These are phyloP conservation scores for Euphorbia schlechtendalii DNA, from an alignment of 441 rosid genomes.

Conservation along the genomic window DNA sequence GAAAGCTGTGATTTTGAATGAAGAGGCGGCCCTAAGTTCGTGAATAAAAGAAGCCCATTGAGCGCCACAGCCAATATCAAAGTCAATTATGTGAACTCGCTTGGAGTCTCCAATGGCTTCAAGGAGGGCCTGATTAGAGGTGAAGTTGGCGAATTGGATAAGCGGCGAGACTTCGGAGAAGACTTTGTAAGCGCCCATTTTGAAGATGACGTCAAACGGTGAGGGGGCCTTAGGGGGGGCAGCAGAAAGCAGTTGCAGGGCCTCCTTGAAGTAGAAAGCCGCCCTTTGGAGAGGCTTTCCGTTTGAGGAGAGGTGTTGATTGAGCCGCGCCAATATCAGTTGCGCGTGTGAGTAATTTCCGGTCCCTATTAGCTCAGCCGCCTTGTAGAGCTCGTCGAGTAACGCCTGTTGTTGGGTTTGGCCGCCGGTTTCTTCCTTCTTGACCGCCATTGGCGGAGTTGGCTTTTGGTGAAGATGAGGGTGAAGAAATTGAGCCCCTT, in stretches of 20 bases:
- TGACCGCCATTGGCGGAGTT: slow-evolving; percentile 22
- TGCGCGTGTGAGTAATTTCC: slow-evolving; percentile 82
- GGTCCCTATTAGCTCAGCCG: slow-evolving; percentile 52
- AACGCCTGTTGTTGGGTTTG: slow-evolving; percentile 32
- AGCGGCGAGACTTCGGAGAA: slow-evolving; percentile 61
- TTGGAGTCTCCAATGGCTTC: slow-evolving; percentile 44
- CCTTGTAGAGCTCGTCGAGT: slow-evolving; percentile 50
- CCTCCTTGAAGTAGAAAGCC: slow-evolving; percentile 71
- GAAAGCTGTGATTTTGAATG: slow-evolving; percentile 56
- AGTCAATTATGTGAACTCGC: slow-evolving; percentile 51
- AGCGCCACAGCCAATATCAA: slow-evolving; percentile 64
- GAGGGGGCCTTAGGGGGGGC: slow-evolving; percentile 31
- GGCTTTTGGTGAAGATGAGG: slow-evolving; percentile 28
- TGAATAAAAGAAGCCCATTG: slow-evolving; percentile 81
- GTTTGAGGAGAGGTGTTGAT: slow-evolving; percentile 79
- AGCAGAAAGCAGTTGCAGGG: slow-evolving; percentile 42
- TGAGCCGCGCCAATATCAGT: slow-evolving; percentile 99
- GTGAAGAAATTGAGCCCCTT: slow-evolving; percentile 35
- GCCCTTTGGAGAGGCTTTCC: slow-evolving; percentile 65
- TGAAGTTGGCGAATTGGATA: slow-evolving; percentile 54
- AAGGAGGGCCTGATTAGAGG: slow-evolving; percentile 61
- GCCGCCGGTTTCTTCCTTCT: slow-evolving; percentile 25
- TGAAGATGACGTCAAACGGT: slow-evolving; percentile 44
- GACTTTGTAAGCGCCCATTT: slow-evolving; percentile 56
- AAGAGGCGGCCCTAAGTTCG: slow-evolving; percentile 52